phyloP scores from a whole-genome alignment of 768 basidiomycete species.

The Kwoniella dejecticola region DNA sequence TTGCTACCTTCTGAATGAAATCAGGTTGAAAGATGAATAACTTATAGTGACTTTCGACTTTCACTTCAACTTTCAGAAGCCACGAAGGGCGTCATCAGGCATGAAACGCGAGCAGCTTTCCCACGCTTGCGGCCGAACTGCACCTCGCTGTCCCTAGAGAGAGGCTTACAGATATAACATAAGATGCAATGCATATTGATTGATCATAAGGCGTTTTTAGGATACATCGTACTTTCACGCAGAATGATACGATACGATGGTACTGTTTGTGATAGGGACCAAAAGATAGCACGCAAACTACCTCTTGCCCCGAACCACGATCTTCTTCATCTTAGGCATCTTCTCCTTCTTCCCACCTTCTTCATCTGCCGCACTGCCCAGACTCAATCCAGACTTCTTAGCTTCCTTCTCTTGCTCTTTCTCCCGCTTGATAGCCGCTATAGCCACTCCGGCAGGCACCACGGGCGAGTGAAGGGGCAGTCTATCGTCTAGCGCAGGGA shows the following conservation, averaged over 20 bases:
- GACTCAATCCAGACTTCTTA: slow-evolving; percentile 56
- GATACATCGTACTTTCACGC: too few species aligned
- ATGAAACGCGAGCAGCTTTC: not conserved
- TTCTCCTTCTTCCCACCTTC: slow-evolving; percentile 30
- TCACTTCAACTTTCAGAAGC: too few species aligned
- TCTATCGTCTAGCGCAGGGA: slow-evolving; percentile 70
- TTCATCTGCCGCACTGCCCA: slow-evolving; percentile 13
- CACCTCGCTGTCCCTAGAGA: too few species aligned
- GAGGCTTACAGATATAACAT: too few species aligned
- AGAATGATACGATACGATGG: too few species aligned
- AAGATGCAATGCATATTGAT: too few species aligned
- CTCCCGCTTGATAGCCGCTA: slow-evolving; percentile 83
- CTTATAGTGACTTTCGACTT: too few species aligned
- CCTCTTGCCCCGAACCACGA: slow-evolving; percentile 54
- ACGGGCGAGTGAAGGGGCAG: slow-evolving; percentile 80
- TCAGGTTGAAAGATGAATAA: too few species aligned
- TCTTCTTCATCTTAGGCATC: slow-evolving; percentile 54
- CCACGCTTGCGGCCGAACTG: not conserved
- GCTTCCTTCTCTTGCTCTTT: slow-evolving; percentile 65
- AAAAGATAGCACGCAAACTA: slow-evolving; percentile 18
- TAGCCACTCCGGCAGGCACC: slow-evolving; percentile 71
- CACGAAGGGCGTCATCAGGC: too few species aligned
- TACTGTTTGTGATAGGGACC: too few species aligned
- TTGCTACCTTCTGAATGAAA: too few species aligned
- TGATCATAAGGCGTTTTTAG: too few species aligned